Base-by-base conservation (phyloP, 2,329 filamentous ascomycete genomes). In the Claviceps africana region DNA sequence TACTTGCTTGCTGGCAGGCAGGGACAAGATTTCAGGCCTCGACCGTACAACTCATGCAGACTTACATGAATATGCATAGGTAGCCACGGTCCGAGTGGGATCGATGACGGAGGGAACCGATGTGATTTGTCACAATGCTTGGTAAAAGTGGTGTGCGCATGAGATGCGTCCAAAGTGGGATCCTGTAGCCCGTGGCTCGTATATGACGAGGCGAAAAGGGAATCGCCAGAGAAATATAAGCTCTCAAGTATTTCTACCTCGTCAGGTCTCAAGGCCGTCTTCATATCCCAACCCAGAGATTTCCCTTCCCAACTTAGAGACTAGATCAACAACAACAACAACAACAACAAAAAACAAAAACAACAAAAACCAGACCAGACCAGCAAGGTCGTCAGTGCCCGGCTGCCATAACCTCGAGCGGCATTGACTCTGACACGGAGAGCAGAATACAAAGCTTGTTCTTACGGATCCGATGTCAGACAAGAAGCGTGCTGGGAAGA, bases 81-180 rank as follows among this genome's bases (percentile, higher is more conserved):
- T 33, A 47, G 44, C 44, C 50, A 51, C 44, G 50, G 44, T 47
- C 35, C 42, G 47, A 42, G 43, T 40, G 42, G 22, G 19, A 51
- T 47, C 44, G 22, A 42, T 35, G 22, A 35, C 42, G 13, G 50
- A 11, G 25, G 25, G 9, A 51, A 46, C 42, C 31, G 37, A 47
- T 51, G n/a, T 47, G 50, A 51, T 51, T 51, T 47, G 50, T 47
- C 50, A 47, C 30, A 42, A 47, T 51, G 43, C 25, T 39, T 42
- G 44, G 3, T 40, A 7, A 33, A 50, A 33, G 28, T 51, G 28
- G 50, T 40, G 44, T 35, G 50, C 25, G 37, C 33, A 40, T 33
- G 31, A 30, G 25, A 42, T 44, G 50, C 31, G 44, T n/a, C 28
- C 15, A 19, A 42, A 51, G 33, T 22, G 25, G 11, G 10, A n/a